phyloP scores from a whole-genome alignment of 495 filamentous ascomycete species.

The Lindgomyces ingoldianus region DNA sequence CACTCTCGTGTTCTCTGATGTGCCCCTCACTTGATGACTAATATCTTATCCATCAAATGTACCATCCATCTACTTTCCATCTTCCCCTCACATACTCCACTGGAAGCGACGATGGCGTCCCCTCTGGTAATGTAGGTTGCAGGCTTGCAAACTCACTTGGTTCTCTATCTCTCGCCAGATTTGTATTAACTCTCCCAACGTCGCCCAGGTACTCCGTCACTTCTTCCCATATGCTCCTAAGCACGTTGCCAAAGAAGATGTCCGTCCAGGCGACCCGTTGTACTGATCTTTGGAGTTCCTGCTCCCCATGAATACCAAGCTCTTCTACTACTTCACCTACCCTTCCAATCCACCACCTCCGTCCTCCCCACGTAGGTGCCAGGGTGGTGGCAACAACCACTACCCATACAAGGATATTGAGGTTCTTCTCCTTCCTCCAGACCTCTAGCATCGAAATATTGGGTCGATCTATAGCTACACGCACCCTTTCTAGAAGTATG shows the following conservation, averaged over 20 bases:
- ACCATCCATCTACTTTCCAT: slow-evolving; percentile 23
- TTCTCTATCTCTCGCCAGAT: neutral
- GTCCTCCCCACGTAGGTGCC: neutral
- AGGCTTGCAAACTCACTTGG: neutral
- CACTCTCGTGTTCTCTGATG: too few relatives aligned
- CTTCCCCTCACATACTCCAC: slow-evolving; percentile 10
- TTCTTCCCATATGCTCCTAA: slow-evolving; percentile 13
- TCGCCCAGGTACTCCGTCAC: neutral
- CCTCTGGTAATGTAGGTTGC: too few relatives aligned
- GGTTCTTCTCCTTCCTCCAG: slow-evolving; percentile 23
- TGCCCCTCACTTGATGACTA: too few relatives aligned
- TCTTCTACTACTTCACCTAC: slow-evolving; percentile 12
- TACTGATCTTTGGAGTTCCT: slow-evolving; percentile 7
- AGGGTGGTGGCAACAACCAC: slow-evolving; percentile 22
- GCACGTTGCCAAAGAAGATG: slow-evolving; percentile 17
- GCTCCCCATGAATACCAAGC: slow-evolving; percentile 2
- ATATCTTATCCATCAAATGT: slow-evolving; percentile 7
- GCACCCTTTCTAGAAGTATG: slow-evolving; percentile 23
- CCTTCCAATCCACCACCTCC: slow-evolving; percentile 20
- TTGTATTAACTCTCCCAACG: neutral
- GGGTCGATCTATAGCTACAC: slow-evolving; percentile 17
- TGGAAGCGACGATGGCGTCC: neutral
- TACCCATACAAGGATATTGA: slow-evolving; percentile 28
- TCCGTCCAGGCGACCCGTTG: slow-evolving; percentile 30
- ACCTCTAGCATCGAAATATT: slow-evolving; percentile 1